Evolutionary conservation across 2,329 filamentous ascomycete species (phyloP).

Genomic region (Pseudocercospora eumusae): DNA sequence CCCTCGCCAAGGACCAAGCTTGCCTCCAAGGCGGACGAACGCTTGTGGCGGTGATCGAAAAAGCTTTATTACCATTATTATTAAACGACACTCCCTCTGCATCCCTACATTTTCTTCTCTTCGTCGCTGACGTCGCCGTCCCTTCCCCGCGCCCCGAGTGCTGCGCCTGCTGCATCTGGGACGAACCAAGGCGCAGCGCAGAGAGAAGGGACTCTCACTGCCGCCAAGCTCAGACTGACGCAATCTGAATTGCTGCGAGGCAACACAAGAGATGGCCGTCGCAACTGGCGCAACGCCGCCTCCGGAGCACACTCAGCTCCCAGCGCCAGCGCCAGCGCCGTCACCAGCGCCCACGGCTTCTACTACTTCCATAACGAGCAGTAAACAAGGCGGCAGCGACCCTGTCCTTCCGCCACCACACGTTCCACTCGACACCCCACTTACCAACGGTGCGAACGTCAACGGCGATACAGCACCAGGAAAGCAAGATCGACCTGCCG

Average conservation of each 20-base stretch:
- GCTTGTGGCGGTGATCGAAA: slow-evolving; percentile 5
- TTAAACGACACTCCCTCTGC: neutral
- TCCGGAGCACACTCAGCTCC: slow-evolving; percentile 8
- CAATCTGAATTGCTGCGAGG: neutral
- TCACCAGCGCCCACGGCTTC: slow-evolving; percentile 42
- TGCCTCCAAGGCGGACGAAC: slow-evolving; percentile 2
- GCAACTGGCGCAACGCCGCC: slow-evolving; percentile 18
- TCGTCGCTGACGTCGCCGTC: slow-evolving; percentile 5
- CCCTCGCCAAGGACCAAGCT: too few species aligned
- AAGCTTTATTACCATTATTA: slow-evolving; percentile 1
- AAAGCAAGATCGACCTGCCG: slow-evolving; percentile 29
- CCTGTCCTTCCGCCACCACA: slow-evolving; percentile 19
- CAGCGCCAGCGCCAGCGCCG: slow-evolving; percentile 10
- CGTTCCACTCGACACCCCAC: slow-evolving; percentile 15
- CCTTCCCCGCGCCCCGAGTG: slow-evolving; percentile 7
- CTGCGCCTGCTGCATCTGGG: slow-evolving; percentile 1
- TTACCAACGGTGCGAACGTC: slow-evolving; percentile 25
- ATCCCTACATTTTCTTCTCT: neutral
- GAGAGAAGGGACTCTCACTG: slow-evolving; percentile 7
- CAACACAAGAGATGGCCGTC: slow-evolving; percentile 22
- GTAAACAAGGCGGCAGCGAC: slow-evolving; percentile 23
- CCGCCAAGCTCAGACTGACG: slow-evolving; percentile 5
- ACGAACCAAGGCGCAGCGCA: slow-evolving; percentile 5
- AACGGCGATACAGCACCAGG: slow-evolving; percentile 18
- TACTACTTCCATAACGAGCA: slow-evolving; percentile 47